Evolutionary conservation across 1,284 basidiomycete genomes (phyloP), one percentile per base, ranked within the genome.

Genomic region (Gomphus bonarii): DNA sequence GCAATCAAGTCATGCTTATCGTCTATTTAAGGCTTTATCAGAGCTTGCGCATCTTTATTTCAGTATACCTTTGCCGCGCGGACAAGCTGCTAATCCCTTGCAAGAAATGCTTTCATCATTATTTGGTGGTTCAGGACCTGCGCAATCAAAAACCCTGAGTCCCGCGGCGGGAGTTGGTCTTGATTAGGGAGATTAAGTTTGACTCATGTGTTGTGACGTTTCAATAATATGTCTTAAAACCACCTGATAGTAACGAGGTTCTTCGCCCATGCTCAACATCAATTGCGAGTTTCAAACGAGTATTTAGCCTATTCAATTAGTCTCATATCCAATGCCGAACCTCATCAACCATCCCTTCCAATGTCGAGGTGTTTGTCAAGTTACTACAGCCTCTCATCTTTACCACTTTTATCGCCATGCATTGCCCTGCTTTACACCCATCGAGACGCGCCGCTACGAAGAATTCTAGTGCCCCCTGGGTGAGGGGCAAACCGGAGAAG

Each of bases 31-130:
- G 73, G 66, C 66, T 47, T 59, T 68, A 53, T 68, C 76, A 66
- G 75, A 86, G 54, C 74, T 92, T 47, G 80, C 78, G 11, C 78
- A 79, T 20, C 72, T 95, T 28, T 93, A 90, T 69, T 94, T 94
- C 71, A 83, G 84, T 10, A 82, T 94, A 54, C 83, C 87, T 8
- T 83, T 81, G 35, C 85, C 88, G 25, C 76, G 84, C 43, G 73
- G 72, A 20, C 82, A 84, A 60, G 75, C 78, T 11, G 81, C 75
- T n/a, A 91, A 91, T 66, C 85, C 91, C 12, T 70, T 94, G 40
- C 87, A 85, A 52, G 88, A 89, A 52, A 85, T 95, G 77, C 73
- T 94, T 68, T 88, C 89, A 6, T 85, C 83, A 1, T 75, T 95
- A 66, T 85, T 94, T 54, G 82, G 85, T 49, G 88, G 87, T 22